A percentile compares a stretch with the other conserved stretches of the same genome.
These are phyloP conservation scores for Abortiporus biennis DNA, from an alignment of 1,284 basidiomycete genomes.

Conservation along the genomic window DNA sequence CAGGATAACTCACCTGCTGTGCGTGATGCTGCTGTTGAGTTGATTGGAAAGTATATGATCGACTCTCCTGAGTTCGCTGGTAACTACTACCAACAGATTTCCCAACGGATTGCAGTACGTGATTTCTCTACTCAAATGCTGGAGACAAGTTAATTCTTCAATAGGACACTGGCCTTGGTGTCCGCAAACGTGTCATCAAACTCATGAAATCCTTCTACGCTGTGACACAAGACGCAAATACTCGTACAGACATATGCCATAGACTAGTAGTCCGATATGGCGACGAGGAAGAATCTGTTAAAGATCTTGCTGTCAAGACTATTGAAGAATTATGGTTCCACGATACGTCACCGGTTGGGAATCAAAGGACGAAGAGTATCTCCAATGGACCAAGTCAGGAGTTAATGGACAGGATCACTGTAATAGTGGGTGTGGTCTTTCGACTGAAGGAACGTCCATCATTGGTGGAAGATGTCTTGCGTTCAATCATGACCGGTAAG, in stretches of 20 bases:
- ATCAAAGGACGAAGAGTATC: constrained; percentile 30
- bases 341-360: constrained; percentile 19
- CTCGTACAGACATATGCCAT: constrained; percentile 77
- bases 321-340: constrained; percentile 89
- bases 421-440: constrained; percentile 82
- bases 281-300: constrained; percentile 92
- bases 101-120: constrained; percentile 81
- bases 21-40: constrained; percentile 91
- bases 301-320: constrained; percentile 85
- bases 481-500: constrained; percentile 69
- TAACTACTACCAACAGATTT: constrained; percentile 83
- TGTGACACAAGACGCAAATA: constrained; percentile 50
- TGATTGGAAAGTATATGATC: constrained; percentile 93
- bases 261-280: constrained; percentile 80
- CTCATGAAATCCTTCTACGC: constrained; percentile 80
- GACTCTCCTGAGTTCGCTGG: constrained; percentile 79
- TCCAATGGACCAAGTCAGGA: constrained; percentile 33
- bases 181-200: constrained; percentile 94
- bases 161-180: constrained; percentile 87
- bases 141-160: constrained; percentile 1
- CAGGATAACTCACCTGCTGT: constrained; percentile 89
- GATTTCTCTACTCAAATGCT: neutral
- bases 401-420: constrained; percentile 55
- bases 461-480: constrained; percentile 79
- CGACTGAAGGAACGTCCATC: constrained; percentile 80